Conservation (phyloP, 495 filamentous ascomycete genomes). For the Chaetomium tenue region DNA sequence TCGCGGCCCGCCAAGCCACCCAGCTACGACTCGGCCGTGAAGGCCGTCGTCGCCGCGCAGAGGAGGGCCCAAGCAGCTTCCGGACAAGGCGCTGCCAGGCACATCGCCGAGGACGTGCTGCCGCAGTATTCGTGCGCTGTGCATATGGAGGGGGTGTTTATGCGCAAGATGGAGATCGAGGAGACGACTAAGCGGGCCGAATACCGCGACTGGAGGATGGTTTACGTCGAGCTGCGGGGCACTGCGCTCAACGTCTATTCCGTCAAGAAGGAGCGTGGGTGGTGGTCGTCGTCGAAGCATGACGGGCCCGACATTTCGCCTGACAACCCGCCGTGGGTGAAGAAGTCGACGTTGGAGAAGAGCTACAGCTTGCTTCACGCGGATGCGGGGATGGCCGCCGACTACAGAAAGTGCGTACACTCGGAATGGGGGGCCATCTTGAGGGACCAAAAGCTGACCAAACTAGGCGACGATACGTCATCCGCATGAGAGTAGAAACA, state of each 20-base stretch:
- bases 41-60: constrained; percentile 36
- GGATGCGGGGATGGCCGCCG: constrained; percentile 62
- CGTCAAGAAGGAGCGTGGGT: constrained; percentile 45
- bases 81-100: constrained; percentile 1
- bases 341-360: constrained; percentile 48
- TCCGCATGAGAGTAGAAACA: constrained; percentile 61
- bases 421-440: background rate
- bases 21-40: constrained; percentile 40
- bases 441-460: constrained; percentile 10
- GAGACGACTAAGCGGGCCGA: constrained; percentile 53
- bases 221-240: constrained; percentile 58
- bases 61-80: constrained; percentile 30
- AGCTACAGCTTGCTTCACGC: constrained; percentile 63
- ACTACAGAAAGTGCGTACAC: constrained; percentile 56
- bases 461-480: constrained; percentile 53
- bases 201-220: constrained; percentile 55
- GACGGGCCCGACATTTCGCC: constrained; percentile 38
- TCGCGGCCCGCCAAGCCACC: constrained; percentile 39
- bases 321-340: constrained; percentile 46
- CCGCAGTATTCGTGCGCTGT: constrained; percentile 58
- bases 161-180: constrained; percentile 58
- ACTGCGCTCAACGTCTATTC: constrained; percentile 59
- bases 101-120: constrained; percentile 39
- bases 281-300: constrained; percentile 37
- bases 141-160: constrained; percentile 52